Base-by-base conservation (phyloP, 2,329 filamentous ascomycete genomes). In the Fusarium sp. region DNA sequence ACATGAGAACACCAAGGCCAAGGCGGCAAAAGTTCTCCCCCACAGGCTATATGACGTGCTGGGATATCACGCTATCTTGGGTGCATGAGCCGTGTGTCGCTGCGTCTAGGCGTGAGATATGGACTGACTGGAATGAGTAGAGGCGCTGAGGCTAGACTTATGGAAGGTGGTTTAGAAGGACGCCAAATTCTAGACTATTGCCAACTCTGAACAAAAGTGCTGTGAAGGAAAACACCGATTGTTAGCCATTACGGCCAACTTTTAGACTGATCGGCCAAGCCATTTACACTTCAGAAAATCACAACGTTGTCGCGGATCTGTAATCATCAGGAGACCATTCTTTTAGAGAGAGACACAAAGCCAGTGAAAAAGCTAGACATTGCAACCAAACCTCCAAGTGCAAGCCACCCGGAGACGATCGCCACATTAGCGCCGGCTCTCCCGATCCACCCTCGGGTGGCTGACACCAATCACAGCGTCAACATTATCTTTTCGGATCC, bases 401-500 rank as follows among this genome's bases (percentile, higher is more conserved):
- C 54, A 43, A 45, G 60, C 60, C 60, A 63, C 60, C 32, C 23
- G 30, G 27, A 70, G 61, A 63, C 43, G 48, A 64, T 64, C 71
- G 30, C 65, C 48, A 64, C 64, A 50, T 6, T 34, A 32, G 11
- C 34, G 30, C 20, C 62, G 45, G 48, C 3, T 20, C 23, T 32
- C 18, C 16, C 25, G 10, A 43, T 16, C 37, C 56, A 45, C 59
- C 25, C 3, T 30, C 5, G 48, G 23, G 50, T 68, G 64, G 57
- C 62, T 72, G 52, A 20, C 13, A 16, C 67, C 43, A 74, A 72
- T 72, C 2, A 13, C 4, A 58, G 5, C 6, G 20, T 8, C 14
- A 5, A 5, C 2, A 52, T 4, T 37, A 20, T 20, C 9, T 6
- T 18, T 52, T 74, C 68, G 72, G 72, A 74, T 58, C 72, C 72